Conservation (phyloP, 495 filamentous ascomycete species). For the Tuber umbilicatum region DNA sequence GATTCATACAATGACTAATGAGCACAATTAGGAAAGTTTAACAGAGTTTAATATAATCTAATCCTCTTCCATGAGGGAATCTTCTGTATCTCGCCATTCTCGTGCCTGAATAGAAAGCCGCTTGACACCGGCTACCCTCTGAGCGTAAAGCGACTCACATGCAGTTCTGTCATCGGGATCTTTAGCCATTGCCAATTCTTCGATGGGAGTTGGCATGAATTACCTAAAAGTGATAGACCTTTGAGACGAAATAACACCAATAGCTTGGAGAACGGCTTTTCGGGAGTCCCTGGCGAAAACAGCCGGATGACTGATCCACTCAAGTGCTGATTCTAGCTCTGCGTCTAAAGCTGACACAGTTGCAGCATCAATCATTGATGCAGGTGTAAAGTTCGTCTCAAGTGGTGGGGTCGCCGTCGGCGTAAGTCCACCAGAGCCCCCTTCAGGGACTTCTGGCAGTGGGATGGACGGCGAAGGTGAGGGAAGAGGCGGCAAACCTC, state of each 20-base stretch:
- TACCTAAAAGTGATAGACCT: slow-evolving; percentile 83
- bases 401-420: slow-evolving; percentile 46
- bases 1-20: slow-evolving; percentile 9
- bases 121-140: slow-evolving; percentile 39
- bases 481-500: slow-evolving; percentile 86
- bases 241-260: slow-evolving; percentile 92
- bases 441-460: slow-evolving; percentile 30
- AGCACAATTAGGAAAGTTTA: slow-evolving; percentile 30
- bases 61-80: slow-evolving; percentile 41
- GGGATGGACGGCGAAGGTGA: slow-evolving; percentile 43
- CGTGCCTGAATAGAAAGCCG: slow-evolving; percentile 37
- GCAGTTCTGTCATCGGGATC: slow-evolving; percentile 31
- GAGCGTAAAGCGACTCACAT: slow-evolving; percentile 41
- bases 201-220: neutral
- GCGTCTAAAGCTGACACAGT: slow-evolving; percentile 83
- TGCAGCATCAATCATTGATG: slow-evolving; percentile 64
- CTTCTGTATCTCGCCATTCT: slow-evolving; percentile 42
- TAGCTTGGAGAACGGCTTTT: slow-evolving; percentile 92
- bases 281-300: slow-evolving; percentile 91
- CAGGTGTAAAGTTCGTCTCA: slow-evolving; percentile 58
- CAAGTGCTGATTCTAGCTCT: slow-evolving; percentile 85
- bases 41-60: slow-evolving; percentile 17
- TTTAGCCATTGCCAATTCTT: slow-evolving; percentile 7
- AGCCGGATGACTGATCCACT: slow-evolving; percentile 97
- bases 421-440: slow-evolving; percentile 23